These are phyloP conservation scores for Arabidopsis hybrid DNA, from an alignment of 441 rosid species.

Conservation along the genomic window DNA sequence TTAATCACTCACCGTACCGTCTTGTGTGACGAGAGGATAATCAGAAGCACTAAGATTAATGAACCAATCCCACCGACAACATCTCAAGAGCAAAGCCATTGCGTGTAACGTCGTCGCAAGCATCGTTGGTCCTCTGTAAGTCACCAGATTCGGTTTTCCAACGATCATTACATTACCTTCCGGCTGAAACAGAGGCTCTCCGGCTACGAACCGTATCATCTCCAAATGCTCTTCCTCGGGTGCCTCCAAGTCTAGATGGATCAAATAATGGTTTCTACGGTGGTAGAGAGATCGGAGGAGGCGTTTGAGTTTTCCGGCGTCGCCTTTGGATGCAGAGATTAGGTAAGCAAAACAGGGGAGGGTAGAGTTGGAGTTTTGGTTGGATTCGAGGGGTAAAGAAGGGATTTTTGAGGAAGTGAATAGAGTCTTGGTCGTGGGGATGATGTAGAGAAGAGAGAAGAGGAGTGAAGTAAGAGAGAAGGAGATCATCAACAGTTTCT, in stretches of 20 bases:
- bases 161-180: constrained; percentile 70
- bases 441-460: constrained; percentile 58
- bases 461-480: constrained; percentile 62
- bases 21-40: constrained; percentile 76
- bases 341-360: constrained; percentile 65
- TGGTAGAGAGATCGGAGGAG: constrained; percentile 63
- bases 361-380: constrained; percentile 33
- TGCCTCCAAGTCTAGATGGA: constrained; percentile 67
- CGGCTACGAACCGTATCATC: constrained; percentile 55
- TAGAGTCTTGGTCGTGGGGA: constrained; percentile 52
- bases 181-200: constrained; percentile 52
- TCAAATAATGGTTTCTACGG: constrained; percentile 63
- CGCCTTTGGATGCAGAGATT: constrained; percentile 71
- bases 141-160: constrained; percentile 67
- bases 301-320: constrained; percentile 58
- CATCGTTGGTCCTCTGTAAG: constrained; percentile 81
- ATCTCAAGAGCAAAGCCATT: constrained; percentile 65
- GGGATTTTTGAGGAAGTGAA: constrained; percentile 47
- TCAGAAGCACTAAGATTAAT: constrained; percentile 83
- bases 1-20: constrained; percentile 79
- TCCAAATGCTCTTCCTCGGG: constrained; percentile 55
- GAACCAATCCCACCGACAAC: constrained; percentile 83
- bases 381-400: constrained; percentile 52
- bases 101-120: constrained; percentile 73
- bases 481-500: constrained; percentile 61